These are phyloP conservation scores for Plasmodium ovale DNA, from an alignment of 169 alveolate species.

Conservation along the genomic window DNA sequence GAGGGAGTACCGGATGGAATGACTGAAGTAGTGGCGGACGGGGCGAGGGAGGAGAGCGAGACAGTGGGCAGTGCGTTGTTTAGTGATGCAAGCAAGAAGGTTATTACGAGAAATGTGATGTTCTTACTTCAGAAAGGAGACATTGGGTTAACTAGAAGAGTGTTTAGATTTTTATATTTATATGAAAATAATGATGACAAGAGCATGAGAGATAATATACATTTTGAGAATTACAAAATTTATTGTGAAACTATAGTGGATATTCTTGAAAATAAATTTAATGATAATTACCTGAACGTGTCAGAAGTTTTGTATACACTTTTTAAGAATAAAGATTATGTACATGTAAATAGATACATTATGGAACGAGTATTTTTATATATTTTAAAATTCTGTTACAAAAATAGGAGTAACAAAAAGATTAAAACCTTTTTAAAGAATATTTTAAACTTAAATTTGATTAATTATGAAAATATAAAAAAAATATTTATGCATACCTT, in stretches of 20 bases:
- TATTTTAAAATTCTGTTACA: slow-evolving; percentile 41
- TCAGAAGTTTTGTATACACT: slow-evolving; percentile 31
- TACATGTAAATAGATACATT: slow-evolving; percentile 18
- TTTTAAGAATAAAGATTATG: slow-evolving; percentile 36
- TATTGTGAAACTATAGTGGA: slow-evolving; percentile 31
- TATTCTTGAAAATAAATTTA: slow-evolving; percentile 32
- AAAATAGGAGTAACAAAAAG: slow-evolving; percentile 1
- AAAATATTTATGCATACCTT: slow-evolving; percentile 42
- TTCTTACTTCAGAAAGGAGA: slow-evolving; percentile 42
- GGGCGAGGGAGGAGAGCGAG: no score
- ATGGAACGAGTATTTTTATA: slow-evolving; percentile 31
- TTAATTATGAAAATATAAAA: slow-evolving; percentile 33
- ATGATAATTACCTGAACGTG: slow-evolving; percentile 4
- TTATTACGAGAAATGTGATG: slow-evolving; percentile 39
- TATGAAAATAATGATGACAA: slow-evolving; percentile 64
- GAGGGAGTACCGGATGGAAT: no score
- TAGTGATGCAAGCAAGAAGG: slow-evolving; percentile 49
- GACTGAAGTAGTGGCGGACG: no score
- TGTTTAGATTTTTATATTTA: slow-evolving; percentile 32
- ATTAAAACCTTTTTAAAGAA: slow-evolving; percentile 20
- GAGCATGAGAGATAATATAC: slow-evolving; percentile 16
- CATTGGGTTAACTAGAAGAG: slow-evolving; percentile 51
- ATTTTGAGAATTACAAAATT: slow-evolving; percentile 28
- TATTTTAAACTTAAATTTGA: slow-evolving; percentile 29
- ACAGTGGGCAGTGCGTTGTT: not conserved